phyloP scores from a whole-genome alignment of 2,329 filamentous ascomycete species.

The Colletotrichum tropicicola region DNA sequence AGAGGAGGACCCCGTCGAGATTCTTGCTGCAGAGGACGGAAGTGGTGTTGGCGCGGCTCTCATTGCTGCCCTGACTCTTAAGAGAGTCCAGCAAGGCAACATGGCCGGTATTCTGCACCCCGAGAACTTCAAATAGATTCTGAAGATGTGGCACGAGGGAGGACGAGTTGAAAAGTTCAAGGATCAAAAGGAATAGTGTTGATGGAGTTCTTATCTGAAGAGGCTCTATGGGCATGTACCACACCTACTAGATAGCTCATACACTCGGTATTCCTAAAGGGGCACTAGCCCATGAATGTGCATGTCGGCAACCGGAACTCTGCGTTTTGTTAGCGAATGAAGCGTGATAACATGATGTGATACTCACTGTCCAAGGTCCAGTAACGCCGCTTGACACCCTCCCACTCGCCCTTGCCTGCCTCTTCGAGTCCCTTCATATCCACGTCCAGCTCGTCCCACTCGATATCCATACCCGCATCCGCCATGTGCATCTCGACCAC shows the following conservation, averaged over 20 bases:
- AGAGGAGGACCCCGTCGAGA: constrained; percentile 87
- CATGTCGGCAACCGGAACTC: constrained; percentile 79
- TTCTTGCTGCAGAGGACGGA: constrained; percentile 92
- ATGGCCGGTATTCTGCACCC: constrained; percentile 71
- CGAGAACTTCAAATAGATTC: constrained; percentile 63
- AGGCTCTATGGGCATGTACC: constrained; percentile 5
- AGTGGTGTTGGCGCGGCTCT: constrained; percentile 96
- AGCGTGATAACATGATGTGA: neutral
- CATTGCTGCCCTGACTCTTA: constrained; percentile 80
- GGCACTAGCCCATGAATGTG: constrained; percentile 71
- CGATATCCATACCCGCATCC: constrained; percentile 88
- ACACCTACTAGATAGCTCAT: constrained; percentile 21
- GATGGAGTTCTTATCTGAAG: constrained; percentile 12
- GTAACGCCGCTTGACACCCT: constrained; percentile 86
- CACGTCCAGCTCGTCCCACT: constrained; percentile 83
- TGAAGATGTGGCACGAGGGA: constrained; percentile 18
- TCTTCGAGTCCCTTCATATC: constrained; percentile 71
- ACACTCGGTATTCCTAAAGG: constrained; percentile 4
- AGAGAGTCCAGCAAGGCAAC: constrained; percentile 71
- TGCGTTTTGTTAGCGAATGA: constrained; percentile 38
- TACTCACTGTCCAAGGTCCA: constrained; percentile 81
- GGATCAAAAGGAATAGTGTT: constrained; percentile 34
- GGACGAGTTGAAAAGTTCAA: constrained; percentile 21
- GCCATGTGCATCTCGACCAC: constrained; percentile 91
- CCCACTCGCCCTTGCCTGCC: constrained; percentile 80